These are phyloP conservation scores for Hyaloraphidium curvatum DNA, from an alignment of 192 early-diverging fungal genomes.

Conservation along the genomic window DNA sequence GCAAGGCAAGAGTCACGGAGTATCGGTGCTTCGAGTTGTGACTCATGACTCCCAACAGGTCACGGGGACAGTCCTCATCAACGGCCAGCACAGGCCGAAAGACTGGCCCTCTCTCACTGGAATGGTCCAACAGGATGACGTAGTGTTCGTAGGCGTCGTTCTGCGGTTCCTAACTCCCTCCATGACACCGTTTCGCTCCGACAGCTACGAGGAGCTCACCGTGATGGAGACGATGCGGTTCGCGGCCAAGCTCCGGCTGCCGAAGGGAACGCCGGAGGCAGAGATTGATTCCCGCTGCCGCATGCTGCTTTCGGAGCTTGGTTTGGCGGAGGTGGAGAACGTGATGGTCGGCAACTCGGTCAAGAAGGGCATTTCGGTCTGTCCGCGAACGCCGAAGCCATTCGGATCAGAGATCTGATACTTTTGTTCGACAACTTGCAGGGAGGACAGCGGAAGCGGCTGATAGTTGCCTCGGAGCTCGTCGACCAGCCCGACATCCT, in stretches of 20 bases:
- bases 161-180: background rate
- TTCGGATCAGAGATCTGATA: background rate
- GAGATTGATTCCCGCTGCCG: background rate
- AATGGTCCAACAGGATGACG: background rate
- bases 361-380: too few species aligned
- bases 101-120: background rate
- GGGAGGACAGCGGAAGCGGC: too few species aligned
- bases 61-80: background rate
- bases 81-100: background rate
- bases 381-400: too few species aligned
- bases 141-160: background rate
- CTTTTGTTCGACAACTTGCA: background rate
- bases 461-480: too few species aligned
- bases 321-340: background rate
- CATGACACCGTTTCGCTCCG: background rate
- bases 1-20: background rate
- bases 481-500: background rate
- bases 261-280: background rate
- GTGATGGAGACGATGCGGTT: background rate
- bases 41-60: too few species aligned
- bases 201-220: constrained; percentile 1
- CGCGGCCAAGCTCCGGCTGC: background rate
- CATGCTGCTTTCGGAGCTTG: background rate
- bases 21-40: too few species aligned
- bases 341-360: too few species aligned